Evolutionary conservation across 768 basidiomycete genomes (phyloP).

Genomic region (Mycena maculata): DNA sequence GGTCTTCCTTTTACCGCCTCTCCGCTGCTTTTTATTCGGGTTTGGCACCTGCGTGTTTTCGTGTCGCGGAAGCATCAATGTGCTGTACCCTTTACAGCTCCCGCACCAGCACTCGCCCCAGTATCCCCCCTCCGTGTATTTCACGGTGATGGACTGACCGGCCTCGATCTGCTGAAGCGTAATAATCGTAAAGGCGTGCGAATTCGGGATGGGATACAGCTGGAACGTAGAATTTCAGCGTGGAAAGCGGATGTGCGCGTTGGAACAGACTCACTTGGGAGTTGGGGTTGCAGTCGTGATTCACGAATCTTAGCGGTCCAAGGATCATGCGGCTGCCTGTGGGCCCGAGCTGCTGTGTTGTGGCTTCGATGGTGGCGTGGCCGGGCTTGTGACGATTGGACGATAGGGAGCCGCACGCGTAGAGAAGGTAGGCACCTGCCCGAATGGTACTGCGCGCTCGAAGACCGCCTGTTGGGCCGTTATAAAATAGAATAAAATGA

Average conservation of each 20-base stretch:
- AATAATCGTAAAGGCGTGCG: slow-evolving; percentile 24
- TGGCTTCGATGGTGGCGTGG: slow-evolving; percentile 25
- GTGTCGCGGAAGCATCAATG: slow-evolving; percentile 2
- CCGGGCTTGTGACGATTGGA: slow-evolving; percentile 16
- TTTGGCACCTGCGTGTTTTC: neutral
- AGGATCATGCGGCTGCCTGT: slow-evolving; percentile 25
- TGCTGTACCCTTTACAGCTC: slow-evolving; percentile 18
- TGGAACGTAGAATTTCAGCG: neutral
- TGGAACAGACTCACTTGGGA: slow-evolving; percentile 14
- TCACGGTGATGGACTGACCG: slow-evolving; percentile 19
- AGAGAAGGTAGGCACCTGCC: slow-evolving; percentile 22
- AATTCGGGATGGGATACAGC: slow-evolving; percentile 28
- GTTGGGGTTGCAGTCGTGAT: slow-evolving; percentile 34
- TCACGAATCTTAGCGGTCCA: slow-evolving; percentile 31
- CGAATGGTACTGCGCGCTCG: slow-evolving; percentile 20
- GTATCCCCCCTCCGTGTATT: slow-evolving; percentile 23
- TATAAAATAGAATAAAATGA: too few species aligned
- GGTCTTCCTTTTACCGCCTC: slow-evolving; percentile 21
- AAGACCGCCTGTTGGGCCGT: too few species aligned
- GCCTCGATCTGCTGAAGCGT: slow-evolving; percentile 20
- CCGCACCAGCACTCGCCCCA: slow-evolving; percentile 25
- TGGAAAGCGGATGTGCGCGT: neutral
- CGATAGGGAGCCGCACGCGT: slow-evolving; percentile 29
- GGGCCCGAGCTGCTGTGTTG: slow-evolving; percentile 26
- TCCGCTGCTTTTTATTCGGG: slow-evolving; percentile 20